Base-by-base conservation (phyloP, 768 basidiomycete species). In the Galerina marginata region DNA sequence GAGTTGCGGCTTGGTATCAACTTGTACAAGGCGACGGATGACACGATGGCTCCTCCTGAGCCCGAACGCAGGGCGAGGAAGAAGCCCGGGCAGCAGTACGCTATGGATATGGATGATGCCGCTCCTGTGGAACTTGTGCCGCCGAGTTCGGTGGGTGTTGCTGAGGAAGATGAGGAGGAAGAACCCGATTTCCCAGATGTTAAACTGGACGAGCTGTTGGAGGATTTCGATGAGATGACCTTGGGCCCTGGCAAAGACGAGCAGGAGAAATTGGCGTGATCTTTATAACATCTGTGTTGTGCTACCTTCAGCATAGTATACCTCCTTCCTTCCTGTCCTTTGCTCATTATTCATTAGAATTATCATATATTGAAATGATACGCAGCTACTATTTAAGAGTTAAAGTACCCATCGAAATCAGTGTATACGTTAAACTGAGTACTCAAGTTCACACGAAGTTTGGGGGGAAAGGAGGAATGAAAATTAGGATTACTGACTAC, bases 181-280 rank as follows among this genome's bases (percentile, higher is more conserved):
- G 95, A 95, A 71, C 71, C 80, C 1, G 95, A 96, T 74, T 96
- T 97, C 87, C 95, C 95, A 0, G 91, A 94, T 43, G 81, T 98
- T 44, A 80, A 83, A 59, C 72, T 96, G 68, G 87, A 95, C 65
- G 95, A 98, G 75, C 73, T 98, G 62, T 74, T 98, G 68, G 94
- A 97, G 60, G 88, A 91, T 72, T 95, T 97, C 67, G 95, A 97
- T 66, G 93, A 93, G 74, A 83, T 98, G 89, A 93, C 89, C 9
- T 80, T 97, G 40, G 84, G 82, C 6, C 74, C 72, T 48, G 73
- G 68, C 44, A 68, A 67, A 23, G 72, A 72, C 6, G 66, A 64
- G 20, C 20, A 20, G 20, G 20, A 20, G 20, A 20, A 20, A 20
- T 20, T 20, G 20, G 20, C 20, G 2, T 20, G 20, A 20, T 20